Evolutionary conservation across 2,329 filamentous ascomycete genomes (phyloP).

Genomic region (Hysterium pulicare): DNA sequence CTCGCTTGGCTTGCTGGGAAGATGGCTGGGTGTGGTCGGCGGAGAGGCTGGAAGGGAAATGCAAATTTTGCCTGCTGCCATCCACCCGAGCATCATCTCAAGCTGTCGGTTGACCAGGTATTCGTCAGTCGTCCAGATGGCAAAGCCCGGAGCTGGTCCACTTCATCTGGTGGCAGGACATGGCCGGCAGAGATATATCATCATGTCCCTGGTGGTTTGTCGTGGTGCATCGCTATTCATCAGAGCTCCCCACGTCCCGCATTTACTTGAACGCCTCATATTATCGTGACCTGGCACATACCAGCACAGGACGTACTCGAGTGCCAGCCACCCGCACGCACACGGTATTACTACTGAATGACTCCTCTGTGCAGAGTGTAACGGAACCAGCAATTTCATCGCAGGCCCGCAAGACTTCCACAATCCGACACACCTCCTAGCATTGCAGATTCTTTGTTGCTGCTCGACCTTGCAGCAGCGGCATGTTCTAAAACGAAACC

Average conservation of each 20-base stretch:
- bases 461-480: constrained; percentile 17
- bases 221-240: constrained; percentile 34
- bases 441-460: constrained; percentile 5
- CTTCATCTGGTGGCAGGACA: constrained; percentile 50
- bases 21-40: constrained; percentile 22
- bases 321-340: constrained; percentile 1
- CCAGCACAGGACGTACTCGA: constrained; percentile 4
- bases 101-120: constrained; percentile 11
- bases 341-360: constrained; percentile 1
- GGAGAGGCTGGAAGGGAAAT: constrained; percentile 6
- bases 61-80: constrained; percentile 11
- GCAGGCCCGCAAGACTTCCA: not conserved
- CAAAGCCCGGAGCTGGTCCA: constrained; percentile 50
- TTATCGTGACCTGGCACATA: constrained; percentile 6
- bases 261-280: constrained; percentile 34
- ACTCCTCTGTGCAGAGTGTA: constrained; percentile 5
- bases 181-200: constrained; percentile 62
- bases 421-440: constrained; percentile 7
- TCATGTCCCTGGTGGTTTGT: constrained; percentile 42
- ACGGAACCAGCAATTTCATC: constrained; percentile 3
- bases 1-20: not conserved
- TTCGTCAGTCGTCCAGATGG: constrained; percentile 26
- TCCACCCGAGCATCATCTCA: constrained; percentile 8
- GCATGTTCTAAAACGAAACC: constrained; percentile 29
- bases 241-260: constrained; percentile 20